Conservation (phyloP, 805 yeast genomes). For the Myxozyma melibiosi region DNA sequence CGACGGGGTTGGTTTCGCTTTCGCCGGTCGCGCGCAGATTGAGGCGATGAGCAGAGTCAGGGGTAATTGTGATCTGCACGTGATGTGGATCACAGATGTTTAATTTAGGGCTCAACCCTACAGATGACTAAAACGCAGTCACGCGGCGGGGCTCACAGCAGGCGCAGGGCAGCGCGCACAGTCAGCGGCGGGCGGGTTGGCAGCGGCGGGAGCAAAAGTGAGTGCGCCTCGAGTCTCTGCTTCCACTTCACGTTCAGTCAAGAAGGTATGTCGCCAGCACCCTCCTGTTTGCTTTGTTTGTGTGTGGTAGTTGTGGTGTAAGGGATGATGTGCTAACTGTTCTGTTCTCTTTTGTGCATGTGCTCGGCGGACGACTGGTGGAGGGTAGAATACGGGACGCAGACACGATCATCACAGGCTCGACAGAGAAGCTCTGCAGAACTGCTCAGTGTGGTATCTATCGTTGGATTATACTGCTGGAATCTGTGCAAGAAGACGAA, state of each 20-base stretch:
- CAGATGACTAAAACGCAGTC: background rate
- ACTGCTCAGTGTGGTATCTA: too few species aligned
- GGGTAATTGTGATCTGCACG: background rate
- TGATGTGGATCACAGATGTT: background rate
- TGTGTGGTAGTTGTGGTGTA: background rate
- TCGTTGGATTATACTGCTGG: too few species aligned
- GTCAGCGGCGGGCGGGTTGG: too few species aligned
- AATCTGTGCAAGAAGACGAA: too few species aligned
- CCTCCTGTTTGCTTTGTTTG: background rate
- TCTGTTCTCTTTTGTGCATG: too few species aligned
- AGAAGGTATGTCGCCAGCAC: background rate
- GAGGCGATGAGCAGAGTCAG: too few species aligned
- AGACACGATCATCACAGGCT: too few species aligned
- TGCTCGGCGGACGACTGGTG: too few species aligned
- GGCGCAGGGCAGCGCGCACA: background rate
- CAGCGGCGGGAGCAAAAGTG: too few species aligned
- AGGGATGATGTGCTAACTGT: background rate
- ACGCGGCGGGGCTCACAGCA: background rate
- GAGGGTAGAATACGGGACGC: too few species aligned
- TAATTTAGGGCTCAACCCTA: conserved; percentile 4
- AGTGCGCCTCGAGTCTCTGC: background rate
- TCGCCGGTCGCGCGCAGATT: conserved; percentile 1
- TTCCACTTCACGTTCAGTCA: background rate
- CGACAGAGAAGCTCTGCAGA: too few species aligned
- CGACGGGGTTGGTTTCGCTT: background rate